Conservation (phyloP, 148 eudicot genomes). For the Dianthus caryophyllus region DNA sequence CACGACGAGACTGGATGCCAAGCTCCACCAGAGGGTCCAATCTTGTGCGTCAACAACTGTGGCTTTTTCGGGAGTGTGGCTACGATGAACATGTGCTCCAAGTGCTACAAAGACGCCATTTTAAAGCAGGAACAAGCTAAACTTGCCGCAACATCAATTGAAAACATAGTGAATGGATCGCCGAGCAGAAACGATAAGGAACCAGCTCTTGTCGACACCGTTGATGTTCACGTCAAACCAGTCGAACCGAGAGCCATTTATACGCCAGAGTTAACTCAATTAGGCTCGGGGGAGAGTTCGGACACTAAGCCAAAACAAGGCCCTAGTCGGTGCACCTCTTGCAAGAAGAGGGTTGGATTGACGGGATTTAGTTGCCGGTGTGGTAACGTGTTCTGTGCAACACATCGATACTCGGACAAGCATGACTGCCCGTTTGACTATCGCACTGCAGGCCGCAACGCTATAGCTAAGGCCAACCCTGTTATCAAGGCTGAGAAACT, state of each 20-base stretch:
- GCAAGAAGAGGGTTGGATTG: conserved; percentile 63
- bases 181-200: conserved; percentile 36
- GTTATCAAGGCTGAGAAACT: conserved; percentile 54
- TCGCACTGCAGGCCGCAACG: conserved; percentile 44
- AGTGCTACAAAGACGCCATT: conserved; percentile 62
- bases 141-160: conserved; percentile 63
- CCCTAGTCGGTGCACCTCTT: conserved; percentile 53
- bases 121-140: conserved; percentile 67
- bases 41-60: conserved; percentile 66
- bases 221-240: conserved; percentile 28
- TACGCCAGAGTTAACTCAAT: conserved; percentile 25
- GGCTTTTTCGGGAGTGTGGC: conserved; percentile 83
- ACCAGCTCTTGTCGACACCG: conserved; percentile 21
- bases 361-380: conserved; percentile 71
- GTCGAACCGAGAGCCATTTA: conserved; percentile 27
- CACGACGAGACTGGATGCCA: conserved; percentile 64
- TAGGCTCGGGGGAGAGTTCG: conserved; percentile 20
- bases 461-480: conserved; percentile 65
- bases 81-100: conserved; percentile 81
- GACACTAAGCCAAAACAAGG: conserved; percentile 39
- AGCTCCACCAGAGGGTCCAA: conserved; percentile 52
- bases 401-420: conserved; percentile 67
- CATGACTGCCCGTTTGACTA: conserved; percentile 66
- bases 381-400: conserved; percentile 53
- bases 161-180: conserved; percentile 58